Percentiles rank a stretch among this genome's conserved stretches.
phyloP scores from a whole-genome alignment of 768 basidiomycete genomes.

The Boletus insuetus region DNA sequence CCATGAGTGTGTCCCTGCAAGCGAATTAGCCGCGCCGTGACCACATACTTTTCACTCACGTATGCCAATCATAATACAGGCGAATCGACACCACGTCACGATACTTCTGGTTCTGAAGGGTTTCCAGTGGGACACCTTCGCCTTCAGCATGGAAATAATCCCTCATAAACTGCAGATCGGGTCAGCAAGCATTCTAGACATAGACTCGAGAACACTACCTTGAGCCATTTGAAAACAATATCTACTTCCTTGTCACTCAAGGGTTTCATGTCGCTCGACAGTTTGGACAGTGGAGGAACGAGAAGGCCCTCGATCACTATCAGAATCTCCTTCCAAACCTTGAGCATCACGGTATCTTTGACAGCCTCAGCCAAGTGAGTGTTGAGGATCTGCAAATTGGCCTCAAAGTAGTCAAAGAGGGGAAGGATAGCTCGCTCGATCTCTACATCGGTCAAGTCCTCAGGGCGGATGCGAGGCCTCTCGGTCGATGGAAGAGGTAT shows the following conservation, averaged over 20 bases:
- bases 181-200: not conserved
- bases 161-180: slow-evolving; percentile 66
- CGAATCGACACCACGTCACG: slow-evolving; percentile 87
- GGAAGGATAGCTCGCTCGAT: slow-evolving; percentile 90
- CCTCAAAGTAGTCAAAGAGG: slow-evolving; percentile 95
- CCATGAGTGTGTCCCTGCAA: slow-evolving; percentile 76
- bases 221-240: slow-evolving; percentile 98
- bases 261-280: slow-evolving; percentile 86
- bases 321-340: slow-evolving; percentile 96
- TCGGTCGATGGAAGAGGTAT: slow-evolving; percentile 72
- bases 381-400: slow-evolving; percentile 87
- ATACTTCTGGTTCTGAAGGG: slow-evolving; percentile 92
- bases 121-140: slow-evolving; percentile 83
- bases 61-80: slow-evolving; percentile 95
- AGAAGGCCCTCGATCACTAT: slow-evolving; percentile 81
- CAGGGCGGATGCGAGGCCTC: slow-evolving; percentile 74
- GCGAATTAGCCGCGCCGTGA: slow-evolving; percentile 4
- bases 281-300: slow-evolving; percentile 86
- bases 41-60: slow-evolving; percentile 46
- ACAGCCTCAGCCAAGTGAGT: slow-evolving; percentile 80
- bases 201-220: slow-evolving; percentile 44
- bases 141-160: slow-evolving; percentile 96
- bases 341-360: slow-evolving; percentile 88
- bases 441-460: slow-evolving; percentile 87
- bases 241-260: slow-evolving; percentile 95